Percentiles rank a stretch among this genome's conserved stretches.
phyloP scores from a whole-genome alignment of 306 rosid species.

The Calophaca sinica region DNA sequence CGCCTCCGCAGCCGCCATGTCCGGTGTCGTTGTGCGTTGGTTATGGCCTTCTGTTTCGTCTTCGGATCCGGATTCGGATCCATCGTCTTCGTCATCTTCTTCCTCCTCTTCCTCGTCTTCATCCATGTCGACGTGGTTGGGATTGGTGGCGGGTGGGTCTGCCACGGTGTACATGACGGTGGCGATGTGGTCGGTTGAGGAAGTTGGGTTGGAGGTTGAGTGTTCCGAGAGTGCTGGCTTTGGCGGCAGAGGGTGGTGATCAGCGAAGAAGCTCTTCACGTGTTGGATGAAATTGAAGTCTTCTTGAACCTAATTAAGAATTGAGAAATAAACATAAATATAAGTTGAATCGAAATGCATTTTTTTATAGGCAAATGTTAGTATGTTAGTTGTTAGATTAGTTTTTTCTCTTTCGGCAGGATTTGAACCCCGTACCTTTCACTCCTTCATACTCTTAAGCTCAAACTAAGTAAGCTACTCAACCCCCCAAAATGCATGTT shows the following conservation, averaged over 20 bases:
- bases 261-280: conserved; percentile 70
- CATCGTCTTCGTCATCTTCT: conserved; percentile 29
- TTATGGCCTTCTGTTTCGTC: conserved; percentile 53
- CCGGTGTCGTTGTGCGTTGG: background rate
- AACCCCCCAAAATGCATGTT: background rate
- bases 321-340: background rate
- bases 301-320: conserved; percentile 66
- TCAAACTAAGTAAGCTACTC: too few species aligned
- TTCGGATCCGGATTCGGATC: conserved; percentile 59
- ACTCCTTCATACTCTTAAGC: too few species aligned
- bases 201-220: conserved; percentile 84
- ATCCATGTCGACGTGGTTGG: conserved; percentile 49
- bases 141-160: conserved; percentile 43
- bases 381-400: too few species aligned
- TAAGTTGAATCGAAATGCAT: background rate
- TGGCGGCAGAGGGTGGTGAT: conserved; percentile 59
- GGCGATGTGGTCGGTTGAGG: conserved; percentile 67
- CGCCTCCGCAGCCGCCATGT: conserved; percentile 49
- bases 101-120: conserved; percentile 60
- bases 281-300: conserved; percentile 74
- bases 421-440: too few species aligned
- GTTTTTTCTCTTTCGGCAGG: too few species aligned
- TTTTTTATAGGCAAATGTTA: too few species aligned
- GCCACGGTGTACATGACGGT: conserved; percentile 45
- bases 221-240: conserved; percentile 90